Conservation (phyloP, 2,329 filamentous ascomycete genomes). For the Pseudogymnoascus destructans region DNA sequence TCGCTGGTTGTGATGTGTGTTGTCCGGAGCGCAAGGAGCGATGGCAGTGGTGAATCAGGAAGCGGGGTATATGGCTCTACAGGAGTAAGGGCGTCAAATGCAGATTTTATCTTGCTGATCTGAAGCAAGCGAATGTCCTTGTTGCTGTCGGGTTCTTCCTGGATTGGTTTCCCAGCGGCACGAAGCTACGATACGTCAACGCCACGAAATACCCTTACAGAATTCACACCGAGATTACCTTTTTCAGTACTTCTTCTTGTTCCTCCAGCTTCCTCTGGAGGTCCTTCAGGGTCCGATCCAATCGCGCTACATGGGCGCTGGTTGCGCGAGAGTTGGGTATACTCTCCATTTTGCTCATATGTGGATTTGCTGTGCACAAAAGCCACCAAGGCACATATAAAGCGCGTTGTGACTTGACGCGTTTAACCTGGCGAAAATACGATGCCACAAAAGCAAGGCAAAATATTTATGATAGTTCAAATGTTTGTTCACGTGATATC, state of each 20-base stretch:
- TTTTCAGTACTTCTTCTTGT: slow-evolving; percentile 37
- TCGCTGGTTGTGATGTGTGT: slow-evolving; percentile 52
- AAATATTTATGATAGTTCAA: background rate
- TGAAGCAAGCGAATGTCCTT: slow-evolving; percentile 30
- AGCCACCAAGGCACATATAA: slow-evolving; percentile 2
- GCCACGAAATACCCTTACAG: slow-evolving; percentile 3
- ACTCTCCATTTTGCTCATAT: slow-evolving; percentile 14
- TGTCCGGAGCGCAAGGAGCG: slow-evolving; percentile 56
- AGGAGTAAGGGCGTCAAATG: slow-evolving; percentile 50
- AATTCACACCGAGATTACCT: slow-evolving; percentile 26
- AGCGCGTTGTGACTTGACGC: background rate
- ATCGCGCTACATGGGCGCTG: slow-evolving; percentile 35
- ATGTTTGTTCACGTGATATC: background rate
- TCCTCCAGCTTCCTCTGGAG: slow-evolving; percentile 46
- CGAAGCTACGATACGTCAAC: slow-evolving; percentile 20
- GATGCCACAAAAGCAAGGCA: background rate
- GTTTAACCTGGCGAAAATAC: background rate
- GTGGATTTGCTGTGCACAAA: background rate
- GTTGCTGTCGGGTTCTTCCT: slow-evolving; percentile 22
- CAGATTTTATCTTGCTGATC: slow-evolving; percentile 42
- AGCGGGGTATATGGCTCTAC: slow-evolving; percentile 53
- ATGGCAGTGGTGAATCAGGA: slow-evolving; percentile 54
- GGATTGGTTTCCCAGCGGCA: slow-evolving; percentile 17
- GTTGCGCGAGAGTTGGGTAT: slow-evolving; percentile 24
- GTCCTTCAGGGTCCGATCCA: slow-evolving; percentile 55